These are phyloP conservation scores for Phytopythium helicoides DNA, from an alignment of 352 stramenopile species.

Conservation along the genomic window DNA sequence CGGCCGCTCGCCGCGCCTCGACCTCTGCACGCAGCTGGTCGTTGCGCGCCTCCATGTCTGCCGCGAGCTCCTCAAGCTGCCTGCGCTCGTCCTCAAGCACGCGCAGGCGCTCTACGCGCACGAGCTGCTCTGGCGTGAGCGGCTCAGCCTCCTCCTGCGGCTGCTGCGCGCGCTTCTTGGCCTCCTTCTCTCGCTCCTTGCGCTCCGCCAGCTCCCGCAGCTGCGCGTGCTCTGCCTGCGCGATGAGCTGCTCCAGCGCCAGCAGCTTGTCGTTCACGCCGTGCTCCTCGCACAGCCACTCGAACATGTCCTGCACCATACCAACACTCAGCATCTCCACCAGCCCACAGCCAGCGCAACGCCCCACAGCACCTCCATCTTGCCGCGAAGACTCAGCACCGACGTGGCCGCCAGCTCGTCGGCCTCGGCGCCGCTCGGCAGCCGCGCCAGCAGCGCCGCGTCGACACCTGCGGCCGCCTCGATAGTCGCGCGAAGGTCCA, in stretches of 20 bases:
- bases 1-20: conserved; percentile 40
- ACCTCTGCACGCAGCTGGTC: conserved; percentile 37
- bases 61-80: conserved; percentile 39
- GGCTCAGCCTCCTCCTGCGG: conserved; percentile 6
- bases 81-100: conserved; percentile 54
- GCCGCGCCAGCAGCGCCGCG: conserved; percentile 45
- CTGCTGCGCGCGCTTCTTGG: conserved; percentile 8
- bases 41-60: conserved; percentile 34
- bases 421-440: conserved; percentile 30
- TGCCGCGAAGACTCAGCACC: conserved; percentile 48
- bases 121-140: conserved; percentile 30
- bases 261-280: conserved; percentile 46
- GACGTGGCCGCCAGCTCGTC: conserved; percentile 51
- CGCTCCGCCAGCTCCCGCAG: conserved; percentile 29
- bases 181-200: conserved; percentile 14
- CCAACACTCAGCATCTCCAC: not conserved
- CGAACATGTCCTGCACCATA: conserved; percentile 29
- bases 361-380: conserved; percentile 50
- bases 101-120: conserved; percentile 39
- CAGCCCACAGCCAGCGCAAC: too few relatives aligned
- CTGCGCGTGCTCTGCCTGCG: conserved; percentile 35
- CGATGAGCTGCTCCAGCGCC: conserved; percentile 44
- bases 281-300: conserved; percentile 47
- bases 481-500: conserved; percentile 46
- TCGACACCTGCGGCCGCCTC: conserved; percentile 50